Conservation (phyloP, 2,329 filamentous ascomycete species). For the Trematosphaeria pertusa region DNA sequence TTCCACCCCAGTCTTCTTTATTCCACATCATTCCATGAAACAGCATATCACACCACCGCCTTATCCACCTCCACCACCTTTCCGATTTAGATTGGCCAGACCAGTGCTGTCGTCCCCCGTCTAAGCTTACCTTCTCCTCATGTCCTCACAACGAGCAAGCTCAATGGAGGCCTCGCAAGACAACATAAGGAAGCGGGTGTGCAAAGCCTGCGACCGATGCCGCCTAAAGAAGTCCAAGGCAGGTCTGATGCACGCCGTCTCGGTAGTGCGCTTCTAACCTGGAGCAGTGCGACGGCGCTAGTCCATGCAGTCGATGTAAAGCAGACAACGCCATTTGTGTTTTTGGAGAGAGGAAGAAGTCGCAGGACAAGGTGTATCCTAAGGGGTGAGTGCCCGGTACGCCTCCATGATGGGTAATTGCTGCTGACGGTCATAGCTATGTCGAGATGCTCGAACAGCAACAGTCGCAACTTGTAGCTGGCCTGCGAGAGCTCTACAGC, state of each 20-base stretch:
- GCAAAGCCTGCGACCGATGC: conserved; percentile 72
- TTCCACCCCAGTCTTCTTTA: conserved; percentile 25
- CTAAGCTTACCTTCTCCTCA: conserved; percentile 16
- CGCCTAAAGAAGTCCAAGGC: conserved; percentile 72
- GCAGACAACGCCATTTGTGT: conserved; percentile 70
- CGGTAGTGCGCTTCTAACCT: conserved; percentile 12
- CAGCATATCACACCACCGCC: conserved; percentile 8
- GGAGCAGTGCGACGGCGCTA: conserved; percentile 65
- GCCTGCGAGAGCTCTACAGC: conserved; percentile 67
- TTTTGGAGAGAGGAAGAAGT: conserved; percentile 70
- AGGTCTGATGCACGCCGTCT: conserved; percentile 23
- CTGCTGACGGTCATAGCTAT: conserved; percentile 53
- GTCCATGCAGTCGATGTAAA: conserved; percentile 67
- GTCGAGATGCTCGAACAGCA: conserved; percentile 73
- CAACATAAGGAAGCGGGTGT: conserved; percentile 66
- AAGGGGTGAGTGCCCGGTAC: conserved; percentile 62
- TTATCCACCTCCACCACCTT: conserved; percentile 13
- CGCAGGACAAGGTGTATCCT: conserved; percentile 72
- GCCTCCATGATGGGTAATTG: neutral
- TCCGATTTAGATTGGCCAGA: conserved; percentile 3
- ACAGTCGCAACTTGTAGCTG: conserved; percentile 67
- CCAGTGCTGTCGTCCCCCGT: too few relatives aligned
- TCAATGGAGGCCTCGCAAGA: conserved; percentile 52
- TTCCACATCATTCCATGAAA: conserved; percentile 14
- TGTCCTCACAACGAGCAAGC: conserved; percentile 45